Base-by-base conservation (phyloP, 768 basidiomycete species). In the Obba rivulosa region DNA sequence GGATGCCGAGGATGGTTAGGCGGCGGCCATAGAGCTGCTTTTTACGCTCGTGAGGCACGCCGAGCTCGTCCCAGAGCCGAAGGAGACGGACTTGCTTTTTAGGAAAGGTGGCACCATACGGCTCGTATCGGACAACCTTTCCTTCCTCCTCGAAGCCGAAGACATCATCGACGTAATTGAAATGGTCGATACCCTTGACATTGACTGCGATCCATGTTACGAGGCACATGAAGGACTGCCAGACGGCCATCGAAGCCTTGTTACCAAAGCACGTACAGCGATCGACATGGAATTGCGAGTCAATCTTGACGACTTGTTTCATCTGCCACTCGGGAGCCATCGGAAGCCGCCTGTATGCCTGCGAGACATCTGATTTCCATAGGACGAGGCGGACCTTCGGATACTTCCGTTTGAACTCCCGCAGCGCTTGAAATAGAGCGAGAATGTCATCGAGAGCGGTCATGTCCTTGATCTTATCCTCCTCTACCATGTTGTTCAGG, bases 1-100 rank as follows among this genome's bases (percentile, higher is more conserved):
- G 18, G 47, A 71, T 69, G 18, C 75, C 70, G 49, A 75, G 67
- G 51, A 75, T 66, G 3, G 56, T 55, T 11, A 76, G 62, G 0
- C 28, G 4, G 0, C 31, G 4, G 0, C 70, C 71, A 16, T 17
- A 66, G 0, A 71, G 8, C 51, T 77, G 76, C 49, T 76, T 77
- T 3, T 44, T 28, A 11, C 59, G 48, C 11, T 70, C 62, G 54
- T 75, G 71, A 0, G 70, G 71, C 10, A 74, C 57, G 0, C 68
- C 63, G 16, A 75, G 53, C 1, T 60, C 40, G 53, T 76, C 74
- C 65, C 68, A 75, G 1, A 76, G 62, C 3, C 28, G 34, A 0
- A 77, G 66, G 1, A 75, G 61, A 2, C 36, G 23, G 2, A 48
- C 60, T 53, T 76, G 74, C 8, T 60, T 57, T 1, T 45, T 8